A percentile compares a stretch with the other conserved stretches of the same genome.
Conservation (phyloP, 2,329 filamentous ascomycete genomes). For the Aspergillus glaucus region DNA sequence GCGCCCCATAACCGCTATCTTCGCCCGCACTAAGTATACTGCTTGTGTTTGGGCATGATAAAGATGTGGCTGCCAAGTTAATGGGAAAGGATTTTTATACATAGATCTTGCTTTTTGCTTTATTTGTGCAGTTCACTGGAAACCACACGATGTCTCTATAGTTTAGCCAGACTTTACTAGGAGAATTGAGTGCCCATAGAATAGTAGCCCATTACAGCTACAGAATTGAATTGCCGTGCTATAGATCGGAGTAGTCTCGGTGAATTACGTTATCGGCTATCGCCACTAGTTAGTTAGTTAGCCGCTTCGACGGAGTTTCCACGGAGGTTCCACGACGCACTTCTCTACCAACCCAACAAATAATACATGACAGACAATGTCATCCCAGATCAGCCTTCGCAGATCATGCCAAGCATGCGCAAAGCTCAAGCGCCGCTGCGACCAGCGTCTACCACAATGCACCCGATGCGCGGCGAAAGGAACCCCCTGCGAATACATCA, state of each 20-base stretch:
- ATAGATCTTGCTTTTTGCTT: background rate
- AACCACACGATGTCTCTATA: too few relatives aligned
- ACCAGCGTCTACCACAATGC: slow-evolving; percentile 19
- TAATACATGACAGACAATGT: background rate
- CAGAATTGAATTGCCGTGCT: too few relatives aligned
- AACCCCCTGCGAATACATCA: slow-evolving; percentile 20
- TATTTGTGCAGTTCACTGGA: too few relatives aligned
- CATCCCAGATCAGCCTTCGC: slow-evolving; percentile 8
- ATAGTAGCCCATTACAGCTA: too few relatives aligned
- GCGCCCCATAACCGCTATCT: background rate
- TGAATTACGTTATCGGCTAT: too few relatives aligned
- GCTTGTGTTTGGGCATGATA: slow-evolving; percentile 30
- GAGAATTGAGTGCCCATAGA: too few relatives aligned
- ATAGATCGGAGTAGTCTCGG: too few relatives aligned
- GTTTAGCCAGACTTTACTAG: too few relatives aligned
- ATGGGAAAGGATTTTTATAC: slow-evolving; percentile 6
- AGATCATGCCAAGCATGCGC: slow-evolving; percentile 23
- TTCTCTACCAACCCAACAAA: background rate
- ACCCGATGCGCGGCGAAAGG: slow-evolving; percentile 16
- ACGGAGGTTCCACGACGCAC: too few relatives aligned
- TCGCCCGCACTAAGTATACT: background rate
- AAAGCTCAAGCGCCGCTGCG: slow-evolving; percentile 23
- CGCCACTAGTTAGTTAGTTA: too few relatives aligned
- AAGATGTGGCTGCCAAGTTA: slow-evolving; percentile 2
- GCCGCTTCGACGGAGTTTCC: too few relatives aligned